Percentiles rank a stretch among this genome's conserved stretches.
Evolutionary conservation across 1,284 basidiomycete genomes (phyloP).

Genomic region (Fomitopsis schrenkii): DNA sequence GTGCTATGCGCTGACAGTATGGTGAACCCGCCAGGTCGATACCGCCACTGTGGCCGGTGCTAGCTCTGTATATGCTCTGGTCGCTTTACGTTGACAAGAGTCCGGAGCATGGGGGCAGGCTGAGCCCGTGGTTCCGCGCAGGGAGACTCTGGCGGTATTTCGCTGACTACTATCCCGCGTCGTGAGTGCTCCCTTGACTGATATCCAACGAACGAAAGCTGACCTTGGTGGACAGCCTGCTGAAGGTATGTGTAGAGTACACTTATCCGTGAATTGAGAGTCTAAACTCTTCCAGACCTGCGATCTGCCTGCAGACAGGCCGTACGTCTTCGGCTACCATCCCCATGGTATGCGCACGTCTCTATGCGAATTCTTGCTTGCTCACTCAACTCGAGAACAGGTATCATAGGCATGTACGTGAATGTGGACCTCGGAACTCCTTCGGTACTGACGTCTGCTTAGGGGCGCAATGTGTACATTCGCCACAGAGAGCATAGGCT

Average conservation of each 20-base stretch:
- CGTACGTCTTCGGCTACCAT: conserved; percentile 97
- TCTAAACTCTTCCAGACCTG: conserved; percentile 52
- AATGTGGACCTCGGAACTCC: not conserved
- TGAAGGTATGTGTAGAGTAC: conserved; percentile 43
- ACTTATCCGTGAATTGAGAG: not conserved
- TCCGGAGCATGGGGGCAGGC: conserved; percentile 75
- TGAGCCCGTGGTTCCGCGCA: conserved; percentile 75
- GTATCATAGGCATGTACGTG: conserved; percentile 88
- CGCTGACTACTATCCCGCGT: conserved; percentile 90
- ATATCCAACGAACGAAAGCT: not conserved
- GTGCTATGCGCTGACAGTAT: not conserved
- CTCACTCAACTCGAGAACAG: conserved; percentile 29
- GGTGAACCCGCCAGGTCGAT: conserved; percentile 58
- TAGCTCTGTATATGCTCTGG: conserved; percentile 86
- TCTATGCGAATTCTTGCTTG: not conserved
- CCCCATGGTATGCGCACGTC: conserved; percentile 73
- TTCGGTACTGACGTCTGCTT: not conserved
- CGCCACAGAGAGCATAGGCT: conserved; percentile 93
- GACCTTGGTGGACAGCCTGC: conserved; percentile 37
- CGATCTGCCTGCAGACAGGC: conserved; percentile 86
- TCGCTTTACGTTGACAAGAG: conserved; percentile 66
- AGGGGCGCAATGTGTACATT: conserved; percentile 95
- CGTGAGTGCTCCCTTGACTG: conserved; percentile 46
- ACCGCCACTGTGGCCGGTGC: conserved; percentile 84
- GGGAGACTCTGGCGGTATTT: conserved; percentile 79